Evolutionary conservation across 495 filamentous ascomycete species (phyloP), one percentile per base, ranked within the genome.

Genomic region (Xylaria cubensis): DNA sequence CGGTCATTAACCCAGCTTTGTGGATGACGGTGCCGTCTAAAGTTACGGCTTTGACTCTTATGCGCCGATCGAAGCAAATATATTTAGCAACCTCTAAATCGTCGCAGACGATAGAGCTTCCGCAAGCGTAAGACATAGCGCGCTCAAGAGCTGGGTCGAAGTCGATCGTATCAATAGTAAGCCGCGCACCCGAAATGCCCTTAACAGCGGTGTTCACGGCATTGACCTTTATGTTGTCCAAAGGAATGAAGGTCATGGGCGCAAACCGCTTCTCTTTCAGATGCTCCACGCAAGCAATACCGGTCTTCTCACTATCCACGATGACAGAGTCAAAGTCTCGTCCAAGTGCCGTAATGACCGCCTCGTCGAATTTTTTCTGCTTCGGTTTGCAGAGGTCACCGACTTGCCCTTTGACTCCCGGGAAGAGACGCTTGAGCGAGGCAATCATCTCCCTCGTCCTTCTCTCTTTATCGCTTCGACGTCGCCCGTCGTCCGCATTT

Each of bases 1-100:
- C 96, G 29, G 96, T 98, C 94, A 99, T 98, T 51, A 94, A 87
- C 78, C 96, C 97, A n/a, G 92, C 94, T 78, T 98, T 97, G 81
- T 98, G 94, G 68, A 98, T 97, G 44, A 98, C 92, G 39, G 90
- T 93, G 34, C 96, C 97, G 77, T 98, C 93, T 10, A 98, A 78
- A 0, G 94, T 97, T 24, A 99, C 95, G 26, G 95, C 94, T 79
- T 97, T 97, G 36, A 95, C 95, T 74, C 95, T 93, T 24, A 97
- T 89, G 36, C 90, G 90, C 70, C 90, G 90, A 51, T 92, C 90
- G 80, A 96, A 98, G 82, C 93, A 95, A 26, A 98, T 90, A 70
- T 94, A 88, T 76, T 95, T 97, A 42, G 96, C 96, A 29, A 94
- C 91, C 4, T 90, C 85, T 12, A 97, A 82, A 69, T 90, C 92